Evolutionary conservation across 1,139 yeast species (phyloP).

Genomic region (Yamadazyma atlantica): DNA sequence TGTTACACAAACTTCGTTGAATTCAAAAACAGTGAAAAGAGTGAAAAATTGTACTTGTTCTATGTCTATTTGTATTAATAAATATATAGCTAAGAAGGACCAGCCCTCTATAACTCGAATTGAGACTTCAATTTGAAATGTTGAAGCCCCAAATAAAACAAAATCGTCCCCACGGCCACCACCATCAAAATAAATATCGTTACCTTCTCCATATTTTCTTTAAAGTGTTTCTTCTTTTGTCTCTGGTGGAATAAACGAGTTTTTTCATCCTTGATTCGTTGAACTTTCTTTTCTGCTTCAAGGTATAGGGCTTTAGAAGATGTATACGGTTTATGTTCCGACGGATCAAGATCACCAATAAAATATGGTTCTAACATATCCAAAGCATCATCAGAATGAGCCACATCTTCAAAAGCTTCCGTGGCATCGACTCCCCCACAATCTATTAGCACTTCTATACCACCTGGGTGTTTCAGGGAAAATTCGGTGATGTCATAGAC

Average conservation of each 20-base stretch:
- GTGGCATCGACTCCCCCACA: slow-evolving; percentile 79
- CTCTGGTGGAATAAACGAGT: slow-evolving; percentile 9
- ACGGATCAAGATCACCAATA: slow-evolving; percentile 30
- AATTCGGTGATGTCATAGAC: slow-evolving; percentile 60
- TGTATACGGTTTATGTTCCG: slow-evolving; percentile 18
- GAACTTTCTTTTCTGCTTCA: slow-evolving; percentile 14
- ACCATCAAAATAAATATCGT: slow-evolving; percentile 20
- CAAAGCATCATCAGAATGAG: slow-evolving; percentile 46
- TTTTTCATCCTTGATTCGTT: slow-evolving; percentile 8
- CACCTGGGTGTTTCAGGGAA: slow-evolving; percentile 63
- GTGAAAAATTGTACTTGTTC: too few species aligned
- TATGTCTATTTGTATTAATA: not conserved
- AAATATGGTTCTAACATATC: slow-evolving; percentile 40
- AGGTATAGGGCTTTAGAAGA: slow-evolving; percentile 11
- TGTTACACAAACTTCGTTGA: too few species aligned
- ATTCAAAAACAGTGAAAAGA: too few species aligned
- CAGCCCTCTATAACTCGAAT: not conserved
- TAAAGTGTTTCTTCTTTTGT: slow-evolving; percentile 12
- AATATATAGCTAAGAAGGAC: too few species aligned
- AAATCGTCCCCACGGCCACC: slow-evolving; percentile 26
- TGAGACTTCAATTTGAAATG: slow-evolving; percentile 25
- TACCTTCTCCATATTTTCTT: slow-evolving; percentile 18
- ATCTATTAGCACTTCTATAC: slow-evolving; percentile 63
- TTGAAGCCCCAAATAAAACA: slow-evolving; percentile 29
- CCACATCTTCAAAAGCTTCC: slow-evolving; percentile 53